phyloP scores from a whole-genome alignment of 805 yeast genomes.

The Starmerella apis region DNA sequence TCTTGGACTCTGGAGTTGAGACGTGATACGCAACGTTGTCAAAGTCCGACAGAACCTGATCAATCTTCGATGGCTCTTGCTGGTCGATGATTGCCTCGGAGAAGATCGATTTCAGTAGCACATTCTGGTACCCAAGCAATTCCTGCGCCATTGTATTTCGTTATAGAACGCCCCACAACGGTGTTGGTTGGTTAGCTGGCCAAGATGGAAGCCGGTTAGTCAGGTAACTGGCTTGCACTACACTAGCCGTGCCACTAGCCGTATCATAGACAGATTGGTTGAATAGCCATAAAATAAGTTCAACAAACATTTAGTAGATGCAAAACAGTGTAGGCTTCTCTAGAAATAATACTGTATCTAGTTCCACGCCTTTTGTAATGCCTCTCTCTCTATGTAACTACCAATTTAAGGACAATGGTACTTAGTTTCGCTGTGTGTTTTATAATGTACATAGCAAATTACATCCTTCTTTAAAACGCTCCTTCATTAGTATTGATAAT shows the following conservation, averaged over 20 bases:
- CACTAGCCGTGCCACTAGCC: background rate
- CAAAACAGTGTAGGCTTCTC: too few relatives aligned
- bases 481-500: too few relatives aligned
- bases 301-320: too few relatives aligned
- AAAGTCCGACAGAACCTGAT: conserved; percentile 85
- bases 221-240: background rate
- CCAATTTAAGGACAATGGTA: too few relatives aligned
- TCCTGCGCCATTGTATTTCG: conserved; percentile 44
- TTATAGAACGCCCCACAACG: background rate
- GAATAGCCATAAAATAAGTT: too few relatives aligned
- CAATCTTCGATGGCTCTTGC: conserved; percentile 43
- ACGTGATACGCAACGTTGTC: conserved; percentile 92
- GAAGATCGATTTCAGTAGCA: conserved; percentile 70
- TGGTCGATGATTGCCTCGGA: conserved; percentile 53
- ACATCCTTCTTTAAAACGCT: too few relatives aligned
- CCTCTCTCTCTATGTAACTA: too few relatives aligned
- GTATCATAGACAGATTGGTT: too few relatives aligned
- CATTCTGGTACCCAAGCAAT: conserved; percentile 73
- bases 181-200: background rate
- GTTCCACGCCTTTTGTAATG: too few relatives aligned
- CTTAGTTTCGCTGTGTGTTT: too few relatives aligned
- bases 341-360: too few relatives aligned
- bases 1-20: conserved; percentile 72
- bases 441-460: too few relatives aligned
- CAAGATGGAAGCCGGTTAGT: background rate